Evolutionary conservation across 345 rosid species (phyloP).

Genomic region (Pistacia atlantica): DNA sequence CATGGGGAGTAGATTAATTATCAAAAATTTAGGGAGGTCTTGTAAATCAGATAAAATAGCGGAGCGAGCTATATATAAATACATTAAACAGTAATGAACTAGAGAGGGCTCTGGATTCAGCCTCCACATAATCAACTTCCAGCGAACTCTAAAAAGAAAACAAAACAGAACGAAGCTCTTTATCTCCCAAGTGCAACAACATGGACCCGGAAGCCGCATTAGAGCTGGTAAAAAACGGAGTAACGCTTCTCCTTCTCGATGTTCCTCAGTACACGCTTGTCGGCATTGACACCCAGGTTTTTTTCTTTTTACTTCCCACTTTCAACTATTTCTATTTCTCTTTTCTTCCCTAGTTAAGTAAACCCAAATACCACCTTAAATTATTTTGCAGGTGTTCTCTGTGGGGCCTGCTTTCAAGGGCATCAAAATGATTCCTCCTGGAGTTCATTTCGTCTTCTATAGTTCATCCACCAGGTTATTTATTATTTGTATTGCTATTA

Average conservation of each 20-base stretch:
- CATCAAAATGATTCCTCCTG: conserved; percentile 95
- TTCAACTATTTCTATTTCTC: background rate
- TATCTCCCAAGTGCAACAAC: background rate
- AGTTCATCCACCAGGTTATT: conserved; percentile 75
- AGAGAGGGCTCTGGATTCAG: background rate
- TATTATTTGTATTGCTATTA: background rate
- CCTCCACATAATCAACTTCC: background rate
- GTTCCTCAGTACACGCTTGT: conserved; percentile 80
- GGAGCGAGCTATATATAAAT: too few relatives aligned
- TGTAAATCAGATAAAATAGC: too few relatives aligned
- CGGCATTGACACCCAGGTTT: conserved; percentile 86
- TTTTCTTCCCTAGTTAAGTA: background rate
- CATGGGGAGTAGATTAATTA: too few relatives aligned
- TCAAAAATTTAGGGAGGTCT: too few relatives aligned
- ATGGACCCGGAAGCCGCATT: conserved; percentile 81
- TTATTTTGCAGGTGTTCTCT: conserved; percentile 53
- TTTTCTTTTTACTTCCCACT: background rate
- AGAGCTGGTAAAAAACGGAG: conserved; percentile 77
- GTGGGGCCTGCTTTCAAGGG: conserved; percentile 85
- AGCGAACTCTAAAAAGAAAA: background rate
- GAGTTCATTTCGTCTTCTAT: conserved; percentile 80
- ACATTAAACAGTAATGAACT: too few relatives aligned
- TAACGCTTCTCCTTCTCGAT: conserved; percentile 79
- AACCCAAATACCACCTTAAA: background rate
- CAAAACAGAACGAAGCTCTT: background rate